These are phyloP conservation scores for Oryza meridionalis DNA, from an alignment of 176 grass and related monocot genomes.

Conservation along the genomic window DNA sequence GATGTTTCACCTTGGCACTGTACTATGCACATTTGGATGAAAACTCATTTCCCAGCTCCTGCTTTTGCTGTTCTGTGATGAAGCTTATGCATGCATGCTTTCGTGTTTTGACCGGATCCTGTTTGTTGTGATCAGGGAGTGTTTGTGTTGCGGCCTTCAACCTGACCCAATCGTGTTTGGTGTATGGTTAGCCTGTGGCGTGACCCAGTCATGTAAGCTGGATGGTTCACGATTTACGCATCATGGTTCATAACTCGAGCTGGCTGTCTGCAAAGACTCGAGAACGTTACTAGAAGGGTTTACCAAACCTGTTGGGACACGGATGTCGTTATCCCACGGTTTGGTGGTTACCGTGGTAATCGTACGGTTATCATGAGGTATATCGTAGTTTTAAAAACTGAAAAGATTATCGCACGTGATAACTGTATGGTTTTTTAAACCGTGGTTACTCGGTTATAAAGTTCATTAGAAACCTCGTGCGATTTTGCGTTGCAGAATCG, in stretches of 20 bases:
- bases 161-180: neutral
- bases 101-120: neutral
- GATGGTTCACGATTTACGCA: no score
- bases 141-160: neutral
- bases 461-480: neutral
- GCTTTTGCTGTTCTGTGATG: neutral
- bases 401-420: no score
- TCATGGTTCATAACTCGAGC: neutral
- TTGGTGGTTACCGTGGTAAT: no score
- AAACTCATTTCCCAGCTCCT: neutral
- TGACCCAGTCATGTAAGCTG: neutral
- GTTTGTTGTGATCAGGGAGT: neutral
- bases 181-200: no score
- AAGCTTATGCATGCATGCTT: neutral
- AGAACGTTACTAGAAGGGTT: neutral
- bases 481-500: neutral
- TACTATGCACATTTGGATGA: slow-evolving; percentile 5
- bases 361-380: no score
- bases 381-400: no score
- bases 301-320: no score
- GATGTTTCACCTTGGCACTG: slow-evolving; percentile 13
- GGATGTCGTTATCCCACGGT: no score
- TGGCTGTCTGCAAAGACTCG: neutral
- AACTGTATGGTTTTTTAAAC: no score
- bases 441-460: no score